A percentile compares a stretch with the other conserved stretches of the same genome.
Evolutionary conservation across 805 yeast species (phyloP).

Genomic region (Lachancea quebecensis): DNA sequence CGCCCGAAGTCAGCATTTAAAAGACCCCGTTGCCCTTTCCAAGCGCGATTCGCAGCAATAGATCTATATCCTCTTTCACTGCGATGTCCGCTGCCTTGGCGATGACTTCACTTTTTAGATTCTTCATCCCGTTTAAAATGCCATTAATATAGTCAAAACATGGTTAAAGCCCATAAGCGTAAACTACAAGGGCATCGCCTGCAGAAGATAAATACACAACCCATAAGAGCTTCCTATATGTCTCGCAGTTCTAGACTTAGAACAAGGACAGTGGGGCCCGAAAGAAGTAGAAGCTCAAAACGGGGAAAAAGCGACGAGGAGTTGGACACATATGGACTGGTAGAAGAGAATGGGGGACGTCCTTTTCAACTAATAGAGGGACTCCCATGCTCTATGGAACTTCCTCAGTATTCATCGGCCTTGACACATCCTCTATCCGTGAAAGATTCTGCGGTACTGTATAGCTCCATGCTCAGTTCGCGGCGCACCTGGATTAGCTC

Average conservation of each 20-base stretch:
- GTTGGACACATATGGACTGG: slow-evolving; percentile 15
- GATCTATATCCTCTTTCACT: no score
- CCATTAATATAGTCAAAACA: no score
- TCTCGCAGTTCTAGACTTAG: slow-evolving; percentile 6
- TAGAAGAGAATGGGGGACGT: slow-evolving; percentile 10
- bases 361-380: slow-evolving; percentile 64
- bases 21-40: not conserved
- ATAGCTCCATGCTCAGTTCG: slow-evolving; percentile 66
- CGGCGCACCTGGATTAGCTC: slow-evolving; percentile 60
- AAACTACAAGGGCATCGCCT: no score
- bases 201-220: not conserved
- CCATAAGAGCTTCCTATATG: not conserved
- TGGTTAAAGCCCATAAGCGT: no score
- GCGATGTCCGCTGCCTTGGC: no score
- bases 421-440: slow-evolving; percentile 61
- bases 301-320: slow-evolving; percentile 24
- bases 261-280: slow-evolving; percentile 1
- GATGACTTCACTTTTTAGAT: no score
- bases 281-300: slow-evolving; percentile 15
- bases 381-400: slow-evolving; percentile 57
- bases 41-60: no score
- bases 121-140: no score
- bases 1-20: not conserved
- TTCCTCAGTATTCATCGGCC: slow-evolving; percentile 48
- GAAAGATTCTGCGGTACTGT: slow-evolving; percentile 66